Conservation (phyloP, 306 rosid genomes). For the Neltuma alba region DNA sequence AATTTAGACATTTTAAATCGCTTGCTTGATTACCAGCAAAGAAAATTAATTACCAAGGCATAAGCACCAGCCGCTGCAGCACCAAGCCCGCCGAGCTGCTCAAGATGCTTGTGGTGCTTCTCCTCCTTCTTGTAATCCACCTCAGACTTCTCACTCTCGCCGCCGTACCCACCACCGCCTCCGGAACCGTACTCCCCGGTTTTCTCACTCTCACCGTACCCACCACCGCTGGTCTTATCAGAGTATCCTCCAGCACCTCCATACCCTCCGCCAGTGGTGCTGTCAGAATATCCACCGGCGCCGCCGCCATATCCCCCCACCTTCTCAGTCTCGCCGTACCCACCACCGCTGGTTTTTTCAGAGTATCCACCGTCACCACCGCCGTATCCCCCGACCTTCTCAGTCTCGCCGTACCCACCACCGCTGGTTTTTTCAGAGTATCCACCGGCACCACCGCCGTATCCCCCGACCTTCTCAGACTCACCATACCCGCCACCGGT, state of each 20-base stretch:
- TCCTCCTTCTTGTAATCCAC: slow-evolving; percentile 65
- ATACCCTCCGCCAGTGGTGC: neutral
- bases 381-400: neutral
- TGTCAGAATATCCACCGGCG: neutral
- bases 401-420: neutral
- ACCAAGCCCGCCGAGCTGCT: slow-evolving; percentile 60
- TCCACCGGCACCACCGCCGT: neutral
- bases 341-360: neutral
- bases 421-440: neutral
- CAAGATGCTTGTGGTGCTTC: slow-evolving; percentile 79
- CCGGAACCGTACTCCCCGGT: slow-evolving; percentile 1
- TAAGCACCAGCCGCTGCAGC: slow-evolving; percentile 63
- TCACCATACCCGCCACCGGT: neutral
- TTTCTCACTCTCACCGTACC: slow-evolving; percentile 6
- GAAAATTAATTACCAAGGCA: slow-evolving; percentile 60
- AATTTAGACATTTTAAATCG: too few species aligned
- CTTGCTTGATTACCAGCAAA: neutral
- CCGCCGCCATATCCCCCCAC: neutral
- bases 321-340: neutral
- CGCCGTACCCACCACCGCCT: slow-evolving; percentile 15
- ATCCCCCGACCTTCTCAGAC: neutral
- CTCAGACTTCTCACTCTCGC: neutral
- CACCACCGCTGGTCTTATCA: neutral
- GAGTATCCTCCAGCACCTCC: neutral
- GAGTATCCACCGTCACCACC: neutral